Evolutionary conservation across 345 rosid species (phyloP).

Genomic region (Corymbia maculata): DNA sequence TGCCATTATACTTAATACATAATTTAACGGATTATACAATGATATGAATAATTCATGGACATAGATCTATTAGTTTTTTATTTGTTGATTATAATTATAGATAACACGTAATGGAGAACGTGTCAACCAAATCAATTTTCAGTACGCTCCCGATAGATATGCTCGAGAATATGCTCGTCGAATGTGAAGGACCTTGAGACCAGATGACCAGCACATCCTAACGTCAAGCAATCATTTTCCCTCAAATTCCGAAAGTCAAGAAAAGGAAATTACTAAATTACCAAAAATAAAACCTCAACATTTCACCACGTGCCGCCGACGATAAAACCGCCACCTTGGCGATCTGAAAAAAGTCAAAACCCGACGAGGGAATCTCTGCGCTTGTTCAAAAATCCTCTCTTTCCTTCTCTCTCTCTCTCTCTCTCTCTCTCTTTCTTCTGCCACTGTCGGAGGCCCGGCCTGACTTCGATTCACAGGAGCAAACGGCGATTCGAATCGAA

Average conservation of each 20-base stretch:
- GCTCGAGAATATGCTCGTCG: background rate
- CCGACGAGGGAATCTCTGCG: background rate
- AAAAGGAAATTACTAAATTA: background rate
- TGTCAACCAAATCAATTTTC: background rate
- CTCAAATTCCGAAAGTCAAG: background rate
- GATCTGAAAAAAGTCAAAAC: background rate
- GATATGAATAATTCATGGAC: background rate
- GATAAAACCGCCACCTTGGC: background rate
- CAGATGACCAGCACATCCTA: background rate
- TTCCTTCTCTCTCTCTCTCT: background rate
- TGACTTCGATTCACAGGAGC: background rate
- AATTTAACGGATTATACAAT: accelerated
- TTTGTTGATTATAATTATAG: accelerated
- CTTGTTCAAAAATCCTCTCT: background rate
- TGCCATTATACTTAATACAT: background rate
- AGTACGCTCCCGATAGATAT: background rate
- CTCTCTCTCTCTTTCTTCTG: background rate
- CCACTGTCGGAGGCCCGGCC: background rate
- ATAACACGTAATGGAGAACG: background rate
- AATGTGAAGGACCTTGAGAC: background rate
- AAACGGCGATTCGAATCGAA: background rate
- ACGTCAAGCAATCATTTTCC: background rate
- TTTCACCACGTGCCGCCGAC: background rate
- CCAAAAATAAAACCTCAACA: background rate
- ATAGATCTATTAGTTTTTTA: background rate